Conservation (phyloP, 2,329 filamentous ascomycete genomes). For the Nothophaeocryptopus gaeumannii region DNA sequence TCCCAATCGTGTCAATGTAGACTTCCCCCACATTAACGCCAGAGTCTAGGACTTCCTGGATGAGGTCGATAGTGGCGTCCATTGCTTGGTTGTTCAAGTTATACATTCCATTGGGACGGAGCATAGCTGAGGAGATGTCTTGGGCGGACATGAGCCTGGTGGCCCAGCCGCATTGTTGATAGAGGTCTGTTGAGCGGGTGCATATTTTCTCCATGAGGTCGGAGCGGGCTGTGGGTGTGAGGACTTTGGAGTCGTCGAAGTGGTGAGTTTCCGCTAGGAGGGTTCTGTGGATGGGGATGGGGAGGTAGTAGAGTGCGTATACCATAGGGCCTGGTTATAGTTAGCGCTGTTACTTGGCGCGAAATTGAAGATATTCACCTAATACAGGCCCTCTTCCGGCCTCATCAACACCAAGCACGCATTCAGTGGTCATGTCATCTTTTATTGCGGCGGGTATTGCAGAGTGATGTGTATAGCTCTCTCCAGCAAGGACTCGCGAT, state of each 20-base stretch:
- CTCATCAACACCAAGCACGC: conserved; percentile 87
- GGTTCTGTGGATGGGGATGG: conserved; percentile 62
- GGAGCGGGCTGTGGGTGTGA: conserved; percentile 76
- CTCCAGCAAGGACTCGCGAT: conserved; percentile 40
- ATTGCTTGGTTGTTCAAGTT: conserved; percentile 96
- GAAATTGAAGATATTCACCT: conserved; percentile 56
- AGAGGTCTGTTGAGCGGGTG: conserved; percentile 58
- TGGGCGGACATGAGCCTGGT: conserved; percentile 75
- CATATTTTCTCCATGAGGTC: conserved; percentile 70
- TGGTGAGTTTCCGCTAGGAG: conserved; percentile 76
- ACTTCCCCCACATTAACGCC: conserved; percentile 85
- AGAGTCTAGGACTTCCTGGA: conserved; percentile 69
- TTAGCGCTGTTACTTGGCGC: conserved; percentile 20
- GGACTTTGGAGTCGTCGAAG: conserved; percentile 93
- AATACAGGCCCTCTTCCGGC: conserved; percentile 92
- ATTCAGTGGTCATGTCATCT: conserved; percentile 54
- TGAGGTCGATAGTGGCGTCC: conserved; percentile 83
- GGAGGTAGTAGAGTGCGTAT: conserved; percentile 68
- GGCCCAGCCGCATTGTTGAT: conserved; percentile 75
- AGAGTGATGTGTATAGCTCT: conserved; percentile 50
- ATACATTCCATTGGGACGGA: conserved; percentile 62
- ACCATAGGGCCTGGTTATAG: conserved; percentile 58
- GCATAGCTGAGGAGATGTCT: conserved; percentile 77
- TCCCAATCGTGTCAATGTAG: conserved; percentile 92
- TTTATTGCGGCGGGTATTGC: conserved; percentile 41